Base-by-base conservation (phyloP, 2,329 filamentous ascomycete species). In the Drechslerella dactyloides region DNA sequence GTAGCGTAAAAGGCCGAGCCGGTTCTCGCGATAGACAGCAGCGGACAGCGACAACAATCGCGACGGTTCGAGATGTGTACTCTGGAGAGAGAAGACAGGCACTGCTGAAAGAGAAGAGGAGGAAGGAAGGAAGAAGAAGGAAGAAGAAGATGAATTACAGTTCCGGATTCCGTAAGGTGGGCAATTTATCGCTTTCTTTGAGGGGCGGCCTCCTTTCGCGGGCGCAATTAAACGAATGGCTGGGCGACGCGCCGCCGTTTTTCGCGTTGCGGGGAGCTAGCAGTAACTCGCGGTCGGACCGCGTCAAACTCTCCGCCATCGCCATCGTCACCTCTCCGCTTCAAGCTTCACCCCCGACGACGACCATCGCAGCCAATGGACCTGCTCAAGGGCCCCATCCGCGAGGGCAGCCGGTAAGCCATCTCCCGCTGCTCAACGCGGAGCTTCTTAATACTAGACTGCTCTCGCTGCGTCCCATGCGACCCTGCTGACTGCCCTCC, bases 381-480 rank as follows among this genome's bases (percentile, higher is more conserved):
- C 23, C 62, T 73, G 17, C 69, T 73, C 27, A 73, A 73, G 51
- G 69, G 69, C 13, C 69, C 69, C 11, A 73, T 73, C 17, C 61
- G 69, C 13, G 69, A 73, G 58, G 69, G 69, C 62, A 73, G 69
- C 13, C 69, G 69, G 69, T 72, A 65, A 1, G 40, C 46, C 50
- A 44, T n/a, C n/a, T n/a, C n/a, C n/a, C n/a, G n/a, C n/a, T n/a
- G n/a, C n/a, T n/a, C n/a, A n/a, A n/a, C n/a, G n/a, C n/a, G n/a
- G n/a, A n/a, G n/a, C n/a, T n/a, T n/a, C n/a, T n/a, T n/a, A n/a
- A n/a, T n/a, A n/a, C 42, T 19, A 27, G n/a, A 17, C 23, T 23
- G n/a, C 10, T 15, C 24, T 23, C 27, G 24, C 2, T 8, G 35
- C 35, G 44, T 35, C n/a, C 2, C n/a, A 15, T 6, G 24, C 17